Base-by-base conservation (phyloP, 495 filamentous ascomycete species). In the Trichoderma virens region DNA sequence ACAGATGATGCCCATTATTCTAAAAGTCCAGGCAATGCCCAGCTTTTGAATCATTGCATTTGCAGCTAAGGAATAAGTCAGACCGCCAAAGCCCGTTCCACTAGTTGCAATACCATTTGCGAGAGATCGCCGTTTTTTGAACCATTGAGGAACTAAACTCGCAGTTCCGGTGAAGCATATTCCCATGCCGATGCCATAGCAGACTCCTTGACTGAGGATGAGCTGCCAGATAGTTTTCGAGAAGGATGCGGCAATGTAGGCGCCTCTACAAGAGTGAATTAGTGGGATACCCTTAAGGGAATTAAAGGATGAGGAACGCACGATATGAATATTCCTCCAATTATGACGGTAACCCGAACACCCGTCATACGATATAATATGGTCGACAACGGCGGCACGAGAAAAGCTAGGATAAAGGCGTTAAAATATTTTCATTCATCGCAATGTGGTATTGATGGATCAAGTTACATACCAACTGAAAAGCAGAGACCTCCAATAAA, bases 171-270 rank as follows among this genome's bases (percentile, higher is more conserved):
- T 86, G 72, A 90, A 92, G 5, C 90, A 75, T 63, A 91, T 85
- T 2, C 89, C 88, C 80, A 90, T 86, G 2, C 88, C 89, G 67
- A 80, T 81, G 32, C 89, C 89, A 67, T 90, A 89, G 47, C 84
- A 83, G 30, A 90, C 71, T 20, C 86, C 89, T 70, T 90, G 87
- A 35, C 78, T 83, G 13, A 91, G 80, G 67, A 89, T 88, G 25
- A 88, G 78, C 27, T 88, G 85, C 86, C 87, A 89, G 64, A 86
- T 81, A 47, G 79, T 66, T 5, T 73, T 81, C 14, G 83, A 80
- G 62, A 82, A 88, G n/a, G 82, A 85, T 3, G 85, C 82, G 4
- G 78, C 75, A 62, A 89, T 75, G 13, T 86, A 70, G 0, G 80
- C 82, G 16, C 78, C 75, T 16, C 51, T 56, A 5, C 5, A 31